Evolutionary conservation across 2,329 filamentous ascomycete genomes (phyloP), one percentile per base, ranked within the genome.

Genomic region (Teratosphaeria epicoccoides): DNA sequence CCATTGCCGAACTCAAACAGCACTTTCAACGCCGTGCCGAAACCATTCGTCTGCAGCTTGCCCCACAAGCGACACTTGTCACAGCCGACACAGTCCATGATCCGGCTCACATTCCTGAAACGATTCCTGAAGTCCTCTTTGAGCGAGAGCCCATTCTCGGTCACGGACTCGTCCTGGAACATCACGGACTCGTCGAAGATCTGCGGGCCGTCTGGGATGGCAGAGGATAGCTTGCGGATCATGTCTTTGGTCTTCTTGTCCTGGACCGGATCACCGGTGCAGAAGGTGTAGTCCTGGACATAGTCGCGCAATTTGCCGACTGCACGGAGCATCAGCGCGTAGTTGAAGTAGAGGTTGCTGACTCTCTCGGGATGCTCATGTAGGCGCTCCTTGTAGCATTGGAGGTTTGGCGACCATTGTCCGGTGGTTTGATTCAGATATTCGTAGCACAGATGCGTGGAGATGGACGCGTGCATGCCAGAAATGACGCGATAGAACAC

Each of bases 11-110:
- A 93, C 69, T 98, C 93, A 63, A 98, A 98, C 1, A 98, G 78
- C 4, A 98, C 85, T 72, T 98, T 98, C 56, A 98, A 74, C 0
- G 93, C 93, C 0, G 93, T 88, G 47, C 93, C 93, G 66, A 96
- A 97, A 2, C 93, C 93, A 11, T 87, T 87, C 0, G 89, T 95
- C 72, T 98, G 93, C 33, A 98, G 73, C 72, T 98, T 98, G 47
- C 93, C 93, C 93, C 93, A 98, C 2, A 98, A 82, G 7, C 93
- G 83, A 71, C 93, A 98, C 73, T 98, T 98, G 73, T 98, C 93
- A 70, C 93, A 98, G 44, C 93, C 93, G 20, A 97, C 91, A 61
- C 93, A 98, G 70, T 98, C 93, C 93, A 98, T 98, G 58, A 97
- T 78, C 40, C 93, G 83, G 68, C 87, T 95, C 55, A 98, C 87